phyloP scores from a whole-genome alignment of 1,284 basidiomycete genomes.

The Boletus sp. region DNA sequence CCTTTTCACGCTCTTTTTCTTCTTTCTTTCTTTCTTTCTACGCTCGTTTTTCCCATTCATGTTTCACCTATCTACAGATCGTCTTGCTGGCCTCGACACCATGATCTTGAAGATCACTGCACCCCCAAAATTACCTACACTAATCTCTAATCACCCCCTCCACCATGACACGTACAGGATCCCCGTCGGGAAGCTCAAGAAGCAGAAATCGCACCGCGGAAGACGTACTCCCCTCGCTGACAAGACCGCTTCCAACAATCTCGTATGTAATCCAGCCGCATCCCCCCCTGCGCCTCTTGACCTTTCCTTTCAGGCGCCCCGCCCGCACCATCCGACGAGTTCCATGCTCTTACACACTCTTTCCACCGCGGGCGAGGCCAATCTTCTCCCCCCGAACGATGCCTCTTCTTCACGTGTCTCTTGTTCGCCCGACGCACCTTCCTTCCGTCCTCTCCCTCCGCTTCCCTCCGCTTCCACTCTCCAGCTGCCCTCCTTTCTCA shows the following conservation, averaged over 20 bases:
- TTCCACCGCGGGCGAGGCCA: constrained; percentile 18
- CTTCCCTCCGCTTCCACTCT: constrained; percentile 37
- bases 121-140: constrained; percentile 27
- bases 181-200: constrained; percentile 24
- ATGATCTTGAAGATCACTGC: constrained; percentile 36
- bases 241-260: constrained; percentile 25
- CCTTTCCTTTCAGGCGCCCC: constrained; percentile 15
- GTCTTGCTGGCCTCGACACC: constrained; percentile 42
- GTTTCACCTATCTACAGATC: constrained; percentile 35
- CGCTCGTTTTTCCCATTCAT: constrained; percentile 23
- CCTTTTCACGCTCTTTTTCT: neutral
- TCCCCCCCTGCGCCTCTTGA: constrained; percentile 12
- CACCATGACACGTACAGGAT: constrained; percentile 17
- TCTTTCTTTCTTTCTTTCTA: neutral
- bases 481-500: constrained; percentile 37
- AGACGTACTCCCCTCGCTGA: constrained; percentile 26
- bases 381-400: constrained; percentile 3
- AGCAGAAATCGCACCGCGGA: constrained; percentile 17
- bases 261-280: constrained; percentile 31
- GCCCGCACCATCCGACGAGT: constrained; percentile 14
- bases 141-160: constrained; percentile 24
- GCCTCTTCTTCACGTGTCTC: constrained; percentile 4
- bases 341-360: constrained; percentile 18
- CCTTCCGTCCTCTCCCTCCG: constrained; percentile 32
- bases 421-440: constrained; percentile 17